A percentile compares a stretch with the other conserved stretches of the same genome.
phyloP scores from a whole-genome alignment of 2,329 filamentous ascomycete species.

The Leptoxyphium fumago region DNA sequence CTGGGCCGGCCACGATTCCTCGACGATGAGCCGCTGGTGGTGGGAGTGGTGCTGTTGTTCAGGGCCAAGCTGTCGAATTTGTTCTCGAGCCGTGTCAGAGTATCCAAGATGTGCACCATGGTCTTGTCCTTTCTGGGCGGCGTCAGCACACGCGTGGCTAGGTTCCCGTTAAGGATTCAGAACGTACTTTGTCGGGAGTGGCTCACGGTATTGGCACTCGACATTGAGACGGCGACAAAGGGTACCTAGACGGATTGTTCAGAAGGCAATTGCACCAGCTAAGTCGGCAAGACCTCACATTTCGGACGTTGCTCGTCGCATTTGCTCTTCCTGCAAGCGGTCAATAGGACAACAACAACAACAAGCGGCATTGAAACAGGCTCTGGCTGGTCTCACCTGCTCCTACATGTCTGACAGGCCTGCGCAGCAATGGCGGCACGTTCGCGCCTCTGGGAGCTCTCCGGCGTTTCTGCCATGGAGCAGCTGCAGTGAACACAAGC shows the following conservation, averaged over 20 bases:
- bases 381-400: constrained; percentile 9
- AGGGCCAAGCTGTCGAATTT: constrained; percentile 36
- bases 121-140: constrained; percentile 45
- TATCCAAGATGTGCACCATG: constrained; percentile 44
- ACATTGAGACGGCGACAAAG: constrained; percentile 43
- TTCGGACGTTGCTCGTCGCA: constrained; percentile 49
- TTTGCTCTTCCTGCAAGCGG: constrained; percentile 42
- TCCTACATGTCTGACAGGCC: constrained; percentile 45
- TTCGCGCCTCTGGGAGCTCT: constrained; percentile 23
- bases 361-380: neutral
- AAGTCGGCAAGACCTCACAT: constrained; percentile 23
- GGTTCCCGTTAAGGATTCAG: neutral
- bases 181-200: constrained; percentile 49
- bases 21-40: neutral
- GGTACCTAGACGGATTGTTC: constrained; percentile 18
- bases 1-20: neutral
- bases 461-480: constrained; percentile 2
- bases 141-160: neutral
- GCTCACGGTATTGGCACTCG: constrained; percentile 46
- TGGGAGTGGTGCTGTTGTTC: neutral
- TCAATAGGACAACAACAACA: neutral
- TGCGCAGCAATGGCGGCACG: constrained; percentile 37
- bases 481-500: neutral
- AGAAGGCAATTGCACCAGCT: neutral
- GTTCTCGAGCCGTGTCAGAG: constrained; percentile 38